Conservation (phyloP, 169 alveolate genomes). For the Plasmodium ovale region DNA sequence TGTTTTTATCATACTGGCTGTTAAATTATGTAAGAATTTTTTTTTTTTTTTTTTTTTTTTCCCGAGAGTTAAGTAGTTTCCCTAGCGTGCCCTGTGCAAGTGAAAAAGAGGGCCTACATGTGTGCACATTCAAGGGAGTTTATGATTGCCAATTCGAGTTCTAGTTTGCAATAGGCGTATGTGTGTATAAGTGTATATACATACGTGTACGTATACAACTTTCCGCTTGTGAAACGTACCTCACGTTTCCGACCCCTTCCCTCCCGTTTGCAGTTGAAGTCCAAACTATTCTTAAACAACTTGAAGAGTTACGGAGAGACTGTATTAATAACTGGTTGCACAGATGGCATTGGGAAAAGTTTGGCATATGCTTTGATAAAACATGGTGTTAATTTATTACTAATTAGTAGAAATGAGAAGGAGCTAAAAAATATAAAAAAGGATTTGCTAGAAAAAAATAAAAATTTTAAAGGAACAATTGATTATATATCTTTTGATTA, state of each 20-base stretch:
- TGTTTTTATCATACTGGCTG: constrained; percentile 27
- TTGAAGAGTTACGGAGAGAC: constrained; percentile 78
- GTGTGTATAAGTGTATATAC: background rate
- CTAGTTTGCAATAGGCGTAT: too few relatives aligned
- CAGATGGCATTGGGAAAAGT: constrained; percentile 85
- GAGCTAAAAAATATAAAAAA: constrained; percentile 34
- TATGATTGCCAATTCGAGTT: too few relatives aligned
- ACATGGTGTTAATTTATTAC: constrained; percentile 43
- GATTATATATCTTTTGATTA: constrained; percentile 56
- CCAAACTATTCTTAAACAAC: constrained; percentile 20
- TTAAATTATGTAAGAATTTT: constrained; percentile 43
- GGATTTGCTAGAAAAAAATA: constrained; percentile 30
- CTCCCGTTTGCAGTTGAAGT: constrained; percentile 11
- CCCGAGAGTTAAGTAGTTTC: too few relatives aligned
- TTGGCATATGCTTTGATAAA: constrained; percentile 74
- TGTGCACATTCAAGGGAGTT: background rate
- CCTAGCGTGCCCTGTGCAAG: too few relatives aligned
- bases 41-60: constrained; percentile 1
- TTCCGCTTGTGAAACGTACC: too few relatives aligned
- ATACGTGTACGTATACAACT: background rate
- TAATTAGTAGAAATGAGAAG: constrained; percentile 54
- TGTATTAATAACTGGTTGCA: constrained; percentile 82
- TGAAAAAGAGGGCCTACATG: too few relatives aligned
- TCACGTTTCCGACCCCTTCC: background rate
- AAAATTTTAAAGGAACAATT: constrained; percentile 25